phyloP scores from a whole-genome alignment of 2,329 filamentous ascomycete genomes.

The Colletotrichum navitas region DNA sequence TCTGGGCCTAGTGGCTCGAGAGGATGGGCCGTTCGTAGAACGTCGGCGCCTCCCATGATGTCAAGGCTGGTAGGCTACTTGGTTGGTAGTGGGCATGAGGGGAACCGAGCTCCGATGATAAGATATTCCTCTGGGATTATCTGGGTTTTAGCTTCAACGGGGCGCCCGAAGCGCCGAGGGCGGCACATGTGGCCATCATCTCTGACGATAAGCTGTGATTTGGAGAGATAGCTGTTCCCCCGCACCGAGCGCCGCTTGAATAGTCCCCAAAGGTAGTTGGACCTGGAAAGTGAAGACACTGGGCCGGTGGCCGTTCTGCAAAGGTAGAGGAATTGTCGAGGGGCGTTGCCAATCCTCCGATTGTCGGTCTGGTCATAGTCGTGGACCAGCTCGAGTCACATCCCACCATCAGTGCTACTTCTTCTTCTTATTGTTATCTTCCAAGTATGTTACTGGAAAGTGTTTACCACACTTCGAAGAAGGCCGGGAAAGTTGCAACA shows the following conservation, averaged over 20 bases:
- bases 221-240: conserved; percentile 17
- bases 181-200: conserved; percentile 20
- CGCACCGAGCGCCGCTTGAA: conserved; percentile 22
- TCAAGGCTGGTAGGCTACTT: background rate
- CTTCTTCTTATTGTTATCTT: background rate
- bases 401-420: too few relatives aligned
- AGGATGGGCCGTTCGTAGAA: conserved; percentile 1
- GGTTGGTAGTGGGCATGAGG: background rate
- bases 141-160: conserved; percentile 5
- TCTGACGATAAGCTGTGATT: conserved; percentile 1
- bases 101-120: background rate
- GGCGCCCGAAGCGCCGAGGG: background rate
- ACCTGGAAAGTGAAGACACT: conserved; percentile 24
- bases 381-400: background rate
- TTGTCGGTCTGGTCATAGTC: background rate
- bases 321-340: conserved; percentile 42
- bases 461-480: fast-evolving
- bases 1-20: conserved; percentile 34
- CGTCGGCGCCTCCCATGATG: background rate
- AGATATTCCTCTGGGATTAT: background rate
- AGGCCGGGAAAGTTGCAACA: too few relatives aligned
- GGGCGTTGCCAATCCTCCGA: conserved; percentile 16
- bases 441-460: background rate
- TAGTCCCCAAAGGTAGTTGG: conserved; percentile 35
- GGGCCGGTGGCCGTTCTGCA: conserved; percentile 31